Evolutionary conservation across 1,284 basidiomycete genomes (phyloP), one percentile per base, ranked within the genome.

Genomic region (Amylostereum chailletii): DNA sequence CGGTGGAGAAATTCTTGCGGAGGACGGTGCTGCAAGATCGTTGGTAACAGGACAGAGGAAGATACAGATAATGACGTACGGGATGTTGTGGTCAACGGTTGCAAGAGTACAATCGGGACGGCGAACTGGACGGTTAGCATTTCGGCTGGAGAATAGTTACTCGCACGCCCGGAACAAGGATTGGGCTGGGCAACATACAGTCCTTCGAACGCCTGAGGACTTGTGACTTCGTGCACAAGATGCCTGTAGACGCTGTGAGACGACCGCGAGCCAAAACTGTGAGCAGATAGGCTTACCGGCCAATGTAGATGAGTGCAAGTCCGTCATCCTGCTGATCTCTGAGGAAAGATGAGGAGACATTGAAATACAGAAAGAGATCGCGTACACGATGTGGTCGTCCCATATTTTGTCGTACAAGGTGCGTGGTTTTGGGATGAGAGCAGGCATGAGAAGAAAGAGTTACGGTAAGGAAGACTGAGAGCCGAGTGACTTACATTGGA

Each of bases 341-440:
- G 59, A 41, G 56, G 49, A 53, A 37, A 45, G 49, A 32, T 19
- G 19, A 19, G 19, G 19, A 19, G 19, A 19, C 19, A 44, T 49
- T 27, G 45, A 52, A 40, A 34, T 32, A 47, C 42, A 42, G 34
- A 3, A 10, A 30, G 9, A 29, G 26, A 10, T n/a, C 36, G 3
- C 19, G 29, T 10, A 90, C 87, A 96, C 86, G 62, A 94, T 80
- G 70, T 96, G 93, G 66, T 95, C 91, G 58, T 95, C 91, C 82
- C 90, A 96, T 58, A 96, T 91, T 73, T 95, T 95, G 71, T 95
- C 93, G 70, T 95, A 94, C 37, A 95, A 74, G 43, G 93, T 95
- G 56, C 89, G 81, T 10, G 91, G 89, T 34, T 71, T 65, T 51
- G 70, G 58, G 27, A 77, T 62, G 36, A 76, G 69, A 48, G 69